Conservation (phyloP, 495 filamentous ascomycete genomes). For the Hypoxylon rickii region DNA sequence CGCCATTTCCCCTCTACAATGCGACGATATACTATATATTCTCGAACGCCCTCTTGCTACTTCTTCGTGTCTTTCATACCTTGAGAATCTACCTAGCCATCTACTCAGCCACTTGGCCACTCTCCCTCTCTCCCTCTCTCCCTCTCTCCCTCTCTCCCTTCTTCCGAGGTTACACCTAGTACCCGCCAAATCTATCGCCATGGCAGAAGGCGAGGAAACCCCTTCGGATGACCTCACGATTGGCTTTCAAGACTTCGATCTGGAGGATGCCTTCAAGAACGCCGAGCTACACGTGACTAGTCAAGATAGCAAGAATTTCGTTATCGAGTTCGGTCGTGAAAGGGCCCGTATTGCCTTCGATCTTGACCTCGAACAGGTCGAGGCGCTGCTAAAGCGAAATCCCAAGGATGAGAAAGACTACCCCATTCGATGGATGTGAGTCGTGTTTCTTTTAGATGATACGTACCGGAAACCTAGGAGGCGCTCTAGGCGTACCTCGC, state of each 20-base stretch:
- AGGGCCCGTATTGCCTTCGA: constrained; percentile 66
- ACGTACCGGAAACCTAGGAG: constrained; percentile 9
- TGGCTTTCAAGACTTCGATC: constrained; percentile 62
- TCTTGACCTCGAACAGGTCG: constrained; percentile 52
- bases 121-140: no score
- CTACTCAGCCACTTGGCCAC: no score
- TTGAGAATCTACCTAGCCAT: neutral
- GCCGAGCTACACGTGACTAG: constrained; percentile 44
- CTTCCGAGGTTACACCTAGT: no score
- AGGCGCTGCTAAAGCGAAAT: constrained; percentile 37
- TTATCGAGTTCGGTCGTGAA: constrained; percentile 71
- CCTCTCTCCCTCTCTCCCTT: no score
- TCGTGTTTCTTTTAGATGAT: neutral
- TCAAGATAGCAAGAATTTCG: constrained; percentile 63
- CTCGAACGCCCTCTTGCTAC: neutral
- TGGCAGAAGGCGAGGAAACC: neutral
- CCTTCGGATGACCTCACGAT: constrained; percentile 10
- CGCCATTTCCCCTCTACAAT: no score
- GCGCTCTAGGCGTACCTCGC: no score
- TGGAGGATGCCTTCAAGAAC: constrained; percentile 48
- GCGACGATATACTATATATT: neutral
- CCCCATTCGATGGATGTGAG: constrained; percentile 71
- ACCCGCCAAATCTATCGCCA: no score
- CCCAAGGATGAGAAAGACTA: constrained; percentile 17
- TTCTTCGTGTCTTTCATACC: neutral